Conservation (phyloP, 805 yeast genomes). For the Pichia nakasei region DNA sequence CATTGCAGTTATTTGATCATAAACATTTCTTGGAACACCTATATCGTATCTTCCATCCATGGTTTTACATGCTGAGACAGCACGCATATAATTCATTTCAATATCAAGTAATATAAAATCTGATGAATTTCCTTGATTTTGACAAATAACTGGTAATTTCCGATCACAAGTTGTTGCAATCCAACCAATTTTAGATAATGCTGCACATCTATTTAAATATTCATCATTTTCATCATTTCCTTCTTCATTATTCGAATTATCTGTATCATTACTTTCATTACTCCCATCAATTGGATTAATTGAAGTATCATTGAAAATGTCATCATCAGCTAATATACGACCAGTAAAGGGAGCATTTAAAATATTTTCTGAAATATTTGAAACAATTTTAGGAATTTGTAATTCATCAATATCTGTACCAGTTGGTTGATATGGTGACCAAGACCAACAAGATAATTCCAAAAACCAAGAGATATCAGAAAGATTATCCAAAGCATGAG, state of each 20-base stretch:
- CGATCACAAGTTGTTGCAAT: constrained; percentile 57
- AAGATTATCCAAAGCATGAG: constrained; percentile 24
- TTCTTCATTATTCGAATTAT: not conserved
- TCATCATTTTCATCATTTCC: constrained; percentile 13
- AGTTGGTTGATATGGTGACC: constrained; percentile 55
- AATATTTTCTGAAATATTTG: not conserved
- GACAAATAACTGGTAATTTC: constrained; percentile 48
- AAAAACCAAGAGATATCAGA: constrained; percentile 26
- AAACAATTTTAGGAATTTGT: not conserved
- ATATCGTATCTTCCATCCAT: constrained; percentile 27
- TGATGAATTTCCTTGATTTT: constrained; percentile 29
- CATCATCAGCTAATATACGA: not conserved
- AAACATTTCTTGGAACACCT: constrained; percentile 41
- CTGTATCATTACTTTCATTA: not conserved
- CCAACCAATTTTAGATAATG: constrained; percentile 46
- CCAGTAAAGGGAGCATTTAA: not conserved
- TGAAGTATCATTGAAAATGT: not conserved
- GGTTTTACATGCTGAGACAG: constrained; percentile 23
- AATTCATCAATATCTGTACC: constrained; percentile 6
- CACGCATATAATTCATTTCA: constrained; percentile 37
- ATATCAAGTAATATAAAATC: constrained; percentile 35
- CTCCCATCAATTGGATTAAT: not conserved
- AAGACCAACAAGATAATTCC: constrained; percentile 54
- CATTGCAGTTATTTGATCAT: constrained; percentile 31
- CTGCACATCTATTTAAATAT: constrained; percentile 33